phyloP scores from a whole-genome alignment of 2,329 filamentous ascomycete species.

The Penicillium expansum region DNA sequence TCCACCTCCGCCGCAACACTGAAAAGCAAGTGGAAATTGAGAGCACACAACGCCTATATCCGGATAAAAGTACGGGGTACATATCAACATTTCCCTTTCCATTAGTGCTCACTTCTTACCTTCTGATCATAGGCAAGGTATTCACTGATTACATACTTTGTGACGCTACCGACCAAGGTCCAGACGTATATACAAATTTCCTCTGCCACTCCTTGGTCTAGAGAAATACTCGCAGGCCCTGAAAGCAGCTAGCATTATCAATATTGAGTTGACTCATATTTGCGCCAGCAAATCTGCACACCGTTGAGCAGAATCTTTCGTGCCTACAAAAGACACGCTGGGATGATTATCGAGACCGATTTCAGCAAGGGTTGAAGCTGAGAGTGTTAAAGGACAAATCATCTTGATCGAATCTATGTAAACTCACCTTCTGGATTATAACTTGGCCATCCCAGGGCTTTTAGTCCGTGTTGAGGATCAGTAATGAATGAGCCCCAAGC shows the following conservation, averaged over 20 bases:
- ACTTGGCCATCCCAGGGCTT: slow-evolving; percentile 36
- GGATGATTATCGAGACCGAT: not conserved
- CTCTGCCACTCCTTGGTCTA: too few relatives aligned
- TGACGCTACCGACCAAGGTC: too few relatives aligned
- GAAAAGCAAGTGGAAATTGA: too few relatives aligned
- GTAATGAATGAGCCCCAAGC: slow-evolving; percentile 43
- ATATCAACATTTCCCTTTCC: too few relatives aligned
- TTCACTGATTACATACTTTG: too few relatives aligned
- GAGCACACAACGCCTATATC: too few relatives aligned
- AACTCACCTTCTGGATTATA: slow-evolving; percentile 25
- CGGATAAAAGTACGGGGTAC: too few relatives aligned
- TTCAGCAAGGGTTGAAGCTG: not conserved
- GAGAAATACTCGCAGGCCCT: too few relatives aligned
- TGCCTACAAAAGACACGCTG: not conserved
- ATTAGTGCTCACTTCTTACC: too few relatives aligned
- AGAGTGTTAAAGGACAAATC: not conserved
- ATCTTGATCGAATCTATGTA: not conserved
- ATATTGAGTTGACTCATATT: not conserved
- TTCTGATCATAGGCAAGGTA: too few relatives aligned
- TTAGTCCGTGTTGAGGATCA: slow-evolving; percentile 38
- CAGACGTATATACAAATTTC: too few relatives aligned
- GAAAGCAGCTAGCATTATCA: not conserved
- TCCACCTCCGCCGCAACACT: not conserved
- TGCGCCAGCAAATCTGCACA: not conserved
- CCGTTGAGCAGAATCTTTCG: not conserved